Conservation (phyloP, 164 flowering plant species). For the Magnolia sinica region DNA sequence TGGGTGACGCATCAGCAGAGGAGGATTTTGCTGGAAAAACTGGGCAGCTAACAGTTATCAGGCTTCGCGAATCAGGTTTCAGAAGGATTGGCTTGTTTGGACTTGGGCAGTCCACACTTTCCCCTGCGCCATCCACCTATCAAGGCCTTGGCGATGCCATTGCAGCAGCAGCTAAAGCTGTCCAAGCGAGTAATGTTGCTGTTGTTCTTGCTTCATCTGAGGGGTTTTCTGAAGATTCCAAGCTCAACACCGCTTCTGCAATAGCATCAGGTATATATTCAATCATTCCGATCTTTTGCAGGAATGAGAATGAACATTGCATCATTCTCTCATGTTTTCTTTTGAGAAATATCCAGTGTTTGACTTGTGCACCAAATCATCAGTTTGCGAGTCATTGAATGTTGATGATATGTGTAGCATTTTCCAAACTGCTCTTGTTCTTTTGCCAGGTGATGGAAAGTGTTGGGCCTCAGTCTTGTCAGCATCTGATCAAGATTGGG, state of each 20-base stretch:
- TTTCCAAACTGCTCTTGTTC: neutral
- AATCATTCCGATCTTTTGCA: neutral
- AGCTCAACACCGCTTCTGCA: slow-evolving; percentile 61
- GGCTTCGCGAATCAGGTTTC: slow-evolving; percentile 75
- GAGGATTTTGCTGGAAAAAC: slow-evolving; percentile 92
- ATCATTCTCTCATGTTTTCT: neutral
- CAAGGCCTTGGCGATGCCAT: slow-evolving; percentile 61
- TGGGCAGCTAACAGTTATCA: slow-evolving; percentile 76
- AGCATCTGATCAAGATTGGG: neutral
- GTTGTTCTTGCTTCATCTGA: slow-evolving; percentile 74
- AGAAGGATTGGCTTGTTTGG: slow-evolving; percentile 84
- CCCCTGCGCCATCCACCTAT: slow-evolving; percentile 29
- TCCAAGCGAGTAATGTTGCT: slow-evolving; percentile 71
- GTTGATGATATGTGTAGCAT: neutral
- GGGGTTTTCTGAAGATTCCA: slow-evolving; percentile 50
- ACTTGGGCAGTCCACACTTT: slow-evolving; percentile 48
- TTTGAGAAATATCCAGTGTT: neutral
- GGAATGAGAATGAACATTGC: neutral
- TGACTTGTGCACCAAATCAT: neutral
- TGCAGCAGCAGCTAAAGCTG: slow-evolving; percentile 72
- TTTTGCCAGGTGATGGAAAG: neutral
- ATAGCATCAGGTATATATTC: slow-evolving; percentile 65
- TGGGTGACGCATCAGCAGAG: slow-evolving; percentile 77
- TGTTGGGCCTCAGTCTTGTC: neutral
- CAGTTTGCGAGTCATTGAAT: neutral